Conservation (phyloP, 345 rosid genomes). For the Populus deltoides region DNA sequence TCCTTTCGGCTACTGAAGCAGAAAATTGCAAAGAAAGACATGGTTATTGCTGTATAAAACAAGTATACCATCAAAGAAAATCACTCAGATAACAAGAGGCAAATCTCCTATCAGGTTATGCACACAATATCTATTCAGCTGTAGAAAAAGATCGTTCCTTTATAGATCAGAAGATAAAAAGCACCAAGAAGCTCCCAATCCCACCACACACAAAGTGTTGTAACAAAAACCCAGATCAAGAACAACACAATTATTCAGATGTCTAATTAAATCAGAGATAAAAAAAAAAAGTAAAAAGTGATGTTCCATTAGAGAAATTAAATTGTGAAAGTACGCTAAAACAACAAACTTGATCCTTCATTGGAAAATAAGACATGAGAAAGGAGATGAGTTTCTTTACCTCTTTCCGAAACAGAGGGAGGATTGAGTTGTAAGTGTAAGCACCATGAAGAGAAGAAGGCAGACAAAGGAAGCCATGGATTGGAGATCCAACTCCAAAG, state of each 20-base stretch:
- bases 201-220: background rate
- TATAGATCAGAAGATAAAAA: no score
- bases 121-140: background rate
- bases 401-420: constrained; percentile 29
- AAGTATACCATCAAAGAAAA: background rate
- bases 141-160: background rate
- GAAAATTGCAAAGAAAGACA: constrained; percentile 2
- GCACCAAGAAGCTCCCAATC: no score
- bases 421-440: constrained; percentile 14
- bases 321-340: no score
- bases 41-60: background rate
- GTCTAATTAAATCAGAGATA: background rate
- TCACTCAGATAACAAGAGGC: background rate
- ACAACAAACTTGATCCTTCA: no score
- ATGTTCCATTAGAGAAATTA: no score
- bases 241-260: background rate
- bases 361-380: background rate
- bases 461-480: constrained; percentile 25
- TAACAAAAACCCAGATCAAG: constrained; percentile 17
- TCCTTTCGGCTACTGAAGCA: constrained; percentile 60
- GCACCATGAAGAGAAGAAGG: constrained; percentile 22
- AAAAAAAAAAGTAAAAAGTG: no score
- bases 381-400: constrained; percentile 24
- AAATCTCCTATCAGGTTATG: background rate
- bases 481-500: background rate